These are phyloP conservation scores for Sarocladium kiliense DNA, from an alignment of 2,329 filamentous ascomycete species.

Conservation along the genomic window DNA sequence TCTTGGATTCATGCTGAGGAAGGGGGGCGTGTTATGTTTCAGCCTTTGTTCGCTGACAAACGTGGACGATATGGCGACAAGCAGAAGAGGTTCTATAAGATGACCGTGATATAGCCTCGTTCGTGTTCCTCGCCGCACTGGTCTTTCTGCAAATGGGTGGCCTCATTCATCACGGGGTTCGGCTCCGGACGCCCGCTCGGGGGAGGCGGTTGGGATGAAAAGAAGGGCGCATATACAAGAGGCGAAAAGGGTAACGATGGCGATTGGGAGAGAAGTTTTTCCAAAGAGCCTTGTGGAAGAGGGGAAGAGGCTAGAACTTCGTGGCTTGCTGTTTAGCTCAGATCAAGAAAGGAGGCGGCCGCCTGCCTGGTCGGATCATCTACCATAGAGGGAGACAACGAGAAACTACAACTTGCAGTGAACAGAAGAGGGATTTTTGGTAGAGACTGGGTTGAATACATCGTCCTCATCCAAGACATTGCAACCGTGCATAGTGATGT, in stretches of 20 bases:
- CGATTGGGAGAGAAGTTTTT: neutral
- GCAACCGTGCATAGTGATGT: no score
- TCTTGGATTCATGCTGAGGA: neutral
- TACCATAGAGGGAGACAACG: no score
- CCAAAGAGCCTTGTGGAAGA: neutral
- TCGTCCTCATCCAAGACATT: no score
- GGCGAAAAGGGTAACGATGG: no score
- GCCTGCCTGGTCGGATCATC: no score
- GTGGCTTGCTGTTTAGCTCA: no score
- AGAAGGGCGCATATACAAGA: neutral
- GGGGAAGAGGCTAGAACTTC: neutral
- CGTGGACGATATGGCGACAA: neutral
- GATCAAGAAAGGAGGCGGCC: no score
- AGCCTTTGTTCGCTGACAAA: neutral
- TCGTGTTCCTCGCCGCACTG: neutral
- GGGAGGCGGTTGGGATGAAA: neutral
- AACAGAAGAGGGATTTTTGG: no score
- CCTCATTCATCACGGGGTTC: neutral
- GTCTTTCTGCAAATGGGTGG: neutral
- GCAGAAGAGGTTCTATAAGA: neutral
- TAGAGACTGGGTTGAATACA: no score
- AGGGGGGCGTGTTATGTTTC: conserved; percentile 1
- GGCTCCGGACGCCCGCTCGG: neutral
- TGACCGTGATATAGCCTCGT: neutral
- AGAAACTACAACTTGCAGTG: no score